Base-by-base conservation (phyloP, 805 yeast species). In the Wickerhamomyces tratensis region DNA sequence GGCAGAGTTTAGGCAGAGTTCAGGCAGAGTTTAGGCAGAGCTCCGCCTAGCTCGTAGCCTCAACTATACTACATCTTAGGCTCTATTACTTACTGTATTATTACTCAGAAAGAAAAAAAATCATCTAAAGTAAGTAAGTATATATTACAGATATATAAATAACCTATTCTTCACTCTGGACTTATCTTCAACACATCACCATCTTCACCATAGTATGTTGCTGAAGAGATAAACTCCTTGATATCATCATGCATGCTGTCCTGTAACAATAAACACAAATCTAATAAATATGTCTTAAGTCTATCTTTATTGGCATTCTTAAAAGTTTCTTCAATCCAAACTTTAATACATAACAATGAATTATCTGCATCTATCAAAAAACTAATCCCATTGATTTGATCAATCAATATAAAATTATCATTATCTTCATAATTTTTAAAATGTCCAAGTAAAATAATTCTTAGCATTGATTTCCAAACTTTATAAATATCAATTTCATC, bases 381-480 rank as follows among this genome's bases (percentile, higher is more conserved):
- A 5, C 40, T 33, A 2, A 44, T 11, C 6, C 47, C 47, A 38
- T 37, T 29, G 5, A 44, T 34, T 33, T 30, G n/a, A 6, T 43
- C 33, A 25, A 34, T 38, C 20, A 42, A 20, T 14, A 14, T 15
- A 8, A 5, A 31, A 15, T 30, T 26, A 10, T 39, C 33, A 20
- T 29, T 5, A 13, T 31, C n/a, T 7, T 39, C 27, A 27, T 34
- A 30, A 14, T 38, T n/a, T 4, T 26, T 25, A 10, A 37, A 31
- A n/a, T 33, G n/a, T n/a, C 42, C 45, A 10, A 35, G 42, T 15
- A 44, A 9, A 12, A 39, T 15, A 11, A 44, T 34, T 29, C 42
- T 41, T 11, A 44, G 5, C 2, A 44, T 6, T 13, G 37, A 20
- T 35, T 45, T 42, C 52, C 50, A 49, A 27, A 41, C 8, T 6